Base-by-base conservation (phyloP, 371 early-diverging fungal species). In the Saksenaea vasiformis region DNA sequence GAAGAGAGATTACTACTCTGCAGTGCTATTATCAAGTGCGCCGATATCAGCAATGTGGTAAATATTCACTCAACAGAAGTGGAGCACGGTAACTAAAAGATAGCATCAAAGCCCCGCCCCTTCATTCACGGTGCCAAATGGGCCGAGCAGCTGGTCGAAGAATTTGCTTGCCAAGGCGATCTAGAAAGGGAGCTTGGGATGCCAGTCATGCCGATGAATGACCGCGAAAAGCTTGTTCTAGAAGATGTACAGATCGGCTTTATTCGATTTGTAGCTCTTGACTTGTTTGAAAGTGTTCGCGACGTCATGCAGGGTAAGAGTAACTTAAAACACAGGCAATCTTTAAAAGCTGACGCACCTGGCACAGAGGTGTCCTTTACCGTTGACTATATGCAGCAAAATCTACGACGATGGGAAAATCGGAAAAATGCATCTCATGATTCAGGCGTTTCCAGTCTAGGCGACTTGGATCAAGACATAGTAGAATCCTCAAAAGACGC, bases 41-140 rank as follows among this genome's bases (percentile, higher is more conserved):
- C 93, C 15, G 94, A 94, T 63, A 89, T 94, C 56, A 89, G 90
- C 67, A 94, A 94, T 61, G 84, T 83, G 53, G 83, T 81, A 75
- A 61, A 80, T 65, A 14, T 37, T 31, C 2, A 17, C 2, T 14
- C 51, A 22, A 19, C 19, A 22, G 22, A 0, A 19, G 7, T 41
- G 17, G 19, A 41, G 43, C 7, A 17, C 1, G 11, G 22, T 19
- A 8, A 5, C 22, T 10, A 22, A 10, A 22, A 19, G 51, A 10
- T 47, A 3, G 22, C 22, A 22, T n/a, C 5, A 13, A 61, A 82
- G 85, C 77, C 87, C 11, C 71, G 86, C 35, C 85, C 87, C 0
- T 85, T 86, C 71, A 68, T 73, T 36, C 73, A 78, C 27, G 82
- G 85, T 22, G 73, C 69, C 39, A 66, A 75, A 51, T 89, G 89